Base-by-base conservation (phyloP, 495 filamentous ascomycete genomes). In the Lentithecium fluviatile region DNA sequence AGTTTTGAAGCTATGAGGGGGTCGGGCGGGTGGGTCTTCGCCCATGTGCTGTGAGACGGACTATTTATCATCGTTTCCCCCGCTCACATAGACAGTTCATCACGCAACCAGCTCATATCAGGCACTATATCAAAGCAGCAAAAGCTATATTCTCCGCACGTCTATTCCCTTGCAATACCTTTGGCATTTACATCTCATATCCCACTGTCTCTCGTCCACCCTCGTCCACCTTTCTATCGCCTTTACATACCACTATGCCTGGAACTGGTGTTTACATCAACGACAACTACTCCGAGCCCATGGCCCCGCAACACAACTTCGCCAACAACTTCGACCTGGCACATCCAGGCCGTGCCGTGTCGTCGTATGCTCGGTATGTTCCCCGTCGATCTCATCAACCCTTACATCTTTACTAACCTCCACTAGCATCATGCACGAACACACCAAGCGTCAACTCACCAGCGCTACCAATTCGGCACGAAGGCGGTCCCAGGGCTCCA, bases 331-430 rank as follows among this genome's bases (percentile, higher is more conserved):
- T 52, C 49, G 67, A 68, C 46, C 37, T 70, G 5, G 58, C 60
- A 12, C 52, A 68, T 25, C 71, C 71, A 13, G 53, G 62, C 15
- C 23, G 53, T n/a, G 71, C 73, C 36, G 73, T 73, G 69, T 67
- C 62, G 10, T 42, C 45, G 0, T 75, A 75, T 36, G 64, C 70
- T 49, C 60, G 64, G 73, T 74, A 63, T 56, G 62, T 58, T 4
- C 42, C 13, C 40, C 13, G 13, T 25, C 43, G n/a, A 50, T 32
- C 43, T 5, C 24, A 1, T 6, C 13, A 15, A 12, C 3, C 19
- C 45, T 25, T 40, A 19, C 5, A 24, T 32, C 2, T 21, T n/a
- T 21, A 50, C 46, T 64, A 15, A n/a, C 51, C 50, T 37, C 23
- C 23, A 21, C n/a, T 24, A 69, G 66, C 0, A 62, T 69, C 26